Evolutionary conservation across 2,329 filamentous ascomycete species (phyloP).

Genomic region (Aspergillus melleus): DNA sequence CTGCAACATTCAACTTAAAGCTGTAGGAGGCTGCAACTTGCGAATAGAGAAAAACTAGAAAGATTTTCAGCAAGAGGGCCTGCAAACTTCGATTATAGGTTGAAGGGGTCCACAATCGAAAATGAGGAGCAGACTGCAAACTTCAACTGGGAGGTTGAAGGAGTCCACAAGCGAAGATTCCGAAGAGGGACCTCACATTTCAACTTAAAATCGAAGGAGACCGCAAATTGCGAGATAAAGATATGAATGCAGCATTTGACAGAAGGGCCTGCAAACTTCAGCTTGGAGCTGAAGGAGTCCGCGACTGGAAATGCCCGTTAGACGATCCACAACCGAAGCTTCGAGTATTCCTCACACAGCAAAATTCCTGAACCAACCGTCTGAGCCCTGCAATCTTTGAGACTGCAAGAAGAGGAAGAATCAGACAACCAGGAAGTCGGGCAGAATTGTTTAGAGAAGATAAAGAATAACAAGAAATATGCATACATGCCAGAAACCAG

Average conservation of each 20-base stretch:
- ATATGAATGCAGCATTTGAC: background rate
- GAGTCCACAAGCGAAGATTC: background rate
- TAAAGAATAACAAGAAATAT: background rate
- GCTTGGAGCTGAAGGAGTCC: background rate
- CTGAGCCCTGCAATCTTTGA: no score
- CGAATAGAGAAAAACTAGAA: background rate
- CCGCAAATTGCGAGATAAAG: no score
- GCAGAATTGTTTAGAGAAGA: background rate
- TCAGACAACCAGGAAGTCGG: no score
- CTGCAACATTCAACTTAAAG: conserved; percentile 1
- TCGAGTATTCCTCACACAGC: background rate
- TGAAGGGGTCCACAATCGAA: background rate
- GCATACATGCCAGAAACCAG: background rate
- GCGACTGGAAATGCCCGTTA: background rate
- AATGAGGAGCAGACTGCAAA: background rate
- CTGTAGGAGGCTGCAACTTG: background rate
- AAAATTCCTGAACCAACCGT: background rate
- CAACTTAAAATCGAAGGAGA: no score
- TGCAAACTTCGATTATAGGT: background rate
- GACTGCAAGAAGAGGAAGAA: no score
- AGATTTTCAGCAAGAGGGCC: background rate
- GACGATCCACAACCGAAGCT: background rate
- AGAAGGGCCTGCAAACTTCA: background rate
- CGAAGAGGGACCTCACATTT: background rate
- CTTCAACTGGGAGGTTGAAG: background rate